Conservation (phyloP, 1,139 yeast genomes). For the Saccharomyces hybrid region DNA sequence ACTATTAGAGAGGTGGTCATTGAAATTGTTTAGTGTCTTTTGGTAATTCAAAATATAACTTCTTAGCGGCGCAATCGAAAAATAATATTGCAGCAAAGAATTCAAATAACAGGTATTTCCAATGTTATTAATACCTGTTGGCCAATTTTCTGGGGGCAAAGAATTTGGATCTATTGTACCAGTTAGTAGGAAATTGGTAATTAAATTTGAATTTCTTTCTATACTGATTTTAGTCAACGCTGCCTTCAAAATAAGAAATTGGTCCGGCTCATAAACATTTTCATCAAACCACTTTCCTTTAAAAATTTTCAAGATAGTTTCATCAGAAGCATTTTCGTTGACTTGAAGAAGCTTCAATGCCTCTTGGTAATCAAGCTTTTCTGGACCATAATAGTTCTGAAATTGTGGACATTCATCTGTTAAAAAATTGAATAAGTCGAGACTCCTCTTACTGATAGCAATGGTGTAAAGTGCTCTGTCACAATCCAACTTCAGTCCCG, state of each 20-base stretch:
- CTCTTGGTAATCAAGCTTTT: slow-evolving; percentile 26
- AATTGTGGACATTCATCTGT: slow-evolving; percentile 29
- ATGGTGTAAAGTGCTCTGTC: slow-evolving; percentile 51
- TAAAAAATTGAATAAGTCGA: slow-evolving; percentile 31
- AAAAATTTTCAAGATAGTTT: slow-evolving; percentile 48
- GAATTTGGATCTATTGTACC: slow-evolving; percentile 57
- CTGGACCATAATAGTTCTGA: slow-evolving; percentile 25
- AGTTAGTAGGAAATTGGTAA: slow-evolving; percentile 44
- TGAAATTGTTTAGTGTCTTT: slow-evolving; percentile 18
- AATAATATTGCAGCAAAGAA: slow-evolving; percentile 82
- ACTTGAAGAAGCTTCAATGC: slow-evolving; percentile 43
- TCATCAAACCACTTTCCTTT: slow-evolving; percentile 39
- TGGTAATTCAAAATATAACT: slow-evolving; percentile 51
- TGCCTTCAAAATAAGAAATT: slow-evolving; percentile 43
- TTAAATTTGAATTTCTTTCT: slow-evolving; percentile 44
- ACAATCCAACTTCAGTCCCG: slow-evolving; percentile 29
- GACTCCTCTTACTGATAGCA: slow-evolving; percentile 47
- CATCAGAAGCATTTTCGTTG: slow-evolving; percentile 43
- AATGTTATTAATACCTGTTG: slow-evolving; percentile 86
- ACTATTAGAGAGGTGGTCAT: slow-evolving; percentile 23
- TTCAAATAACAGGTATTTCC: slow-evolving; percentile 95
- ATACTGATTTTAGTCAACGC: slow-evolving; percentile 45
- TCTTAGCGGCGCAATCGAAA: slow-evolving; percentile 75
- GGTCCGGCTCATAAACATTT: slow-evolving; percentile 28
- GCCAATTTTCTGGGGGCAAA: slow-evolving; percentile 63